Conservation (phyloP, 805 yeast genomes). For the Metschnikowia similis region DNA sequence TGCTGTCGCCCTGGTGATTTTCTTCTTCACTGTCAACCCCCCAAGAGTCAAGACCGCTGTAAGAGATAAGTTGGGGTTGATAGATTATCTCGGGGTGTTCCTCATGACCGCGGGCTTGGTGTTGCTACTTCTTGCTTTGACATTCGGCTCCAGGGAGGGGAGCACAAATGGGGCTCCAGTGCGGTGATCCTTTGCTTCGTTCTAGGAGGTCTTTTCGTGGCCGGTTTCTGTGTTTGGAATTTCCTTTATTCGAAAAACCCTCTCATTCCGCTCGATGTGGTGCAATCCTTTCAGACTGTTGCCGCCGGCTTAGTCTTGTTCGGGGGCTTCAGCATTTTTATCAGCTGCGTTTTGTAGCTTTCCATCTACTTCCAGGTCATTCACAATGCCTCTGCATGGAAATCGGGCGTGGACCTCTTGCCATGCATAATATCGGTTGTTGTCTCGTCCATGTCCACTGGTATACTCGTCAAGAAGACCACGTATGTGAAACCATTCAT, state of each 20-base stretch:
- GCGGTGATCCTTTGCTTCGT: conserved; percentile 22
- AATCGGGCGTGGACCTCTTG: conserved; percentile 43
- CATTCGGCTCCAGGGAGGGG: conserved; percentile 22
- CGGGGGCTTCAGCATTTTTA: conserved; percentile 19
- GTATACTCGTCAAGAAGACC: conserved; percentile 34
- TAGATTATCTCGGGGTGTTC: conserved; percentile 20
- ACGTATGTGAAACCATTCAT: conserved; percentile 40
- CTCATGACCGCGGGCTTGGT: conserved; percentile 20
- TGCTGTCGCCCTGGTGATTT: conserved; percentile 18
- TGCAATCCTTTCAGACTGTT: conserved; percentile 11
- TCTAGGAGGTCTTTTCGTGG: conserved; percentile 17
- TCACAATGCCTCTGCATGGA: conserved; percentile 36
- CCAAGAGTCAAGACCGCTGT: conserved; percentile 14
- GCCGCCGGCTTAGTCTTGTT: conserved; percentile 14
- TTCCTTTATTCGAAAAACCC: conserved; percentile 17
- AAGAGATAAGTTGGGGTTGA: conserved; percentile 14
- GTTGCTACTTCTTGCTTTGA: conserved; percentile 21
- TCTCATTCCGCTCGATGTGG: conserved; percentile 18
- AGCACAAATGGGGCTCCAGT: conserved; percentile 21
- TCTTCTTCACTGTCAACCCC: conserved; percentile 18
- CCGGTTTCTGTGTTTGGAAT: conserved; percentile 20
- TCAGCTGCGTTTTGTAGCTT: conserved; percentile 23
- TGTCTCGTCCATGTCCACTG: conserved; percentile 33
- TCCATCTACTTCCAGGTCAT: conserved; percentile 51
- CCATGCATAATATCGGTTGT: conserved; percentile 42